Evolutionary conservation across 805 yeast genomes (phyloP).

Genomic region (Candida golubevii): DNA sequence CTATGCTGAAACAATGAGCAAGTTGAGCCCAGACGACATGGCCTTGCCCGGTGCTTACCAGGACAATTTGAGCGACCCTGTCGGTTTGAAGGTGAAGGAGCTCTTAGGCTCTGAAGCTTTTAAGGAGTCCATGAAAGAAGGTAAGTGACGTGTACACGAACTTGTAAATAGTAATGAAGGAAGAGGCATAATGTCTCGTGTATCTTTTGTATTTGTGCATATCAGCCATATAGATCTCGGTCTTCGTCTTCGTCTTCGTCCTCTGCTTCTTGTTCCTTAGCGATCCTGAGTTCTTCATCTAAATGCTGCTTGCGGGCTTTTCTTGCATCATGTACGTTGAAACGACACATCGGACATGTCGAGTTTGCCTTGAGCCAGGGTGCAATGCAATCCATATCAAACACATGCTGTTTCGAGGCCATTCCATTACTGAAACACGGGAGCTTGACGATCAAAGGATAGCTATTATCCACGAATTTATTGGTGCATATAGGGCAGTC

Average conservation of each 20-base stretch:
- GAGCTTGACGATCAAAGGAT: constrained; percentile 74
- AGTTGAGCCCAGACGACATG: constrained; percentile 24
- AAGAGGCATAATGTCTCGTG: neutral
- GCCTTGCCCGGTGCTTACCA: constrained; percentile 31
- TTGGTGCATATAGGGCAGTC: constrained; percentile 84
- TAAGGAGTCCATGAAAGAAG: constrained; percentile 44
- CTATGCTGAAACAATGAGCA: constrained; percentile 32
- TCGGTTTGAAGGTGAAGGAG: constrained; percentile 65
- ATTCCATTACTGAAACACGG: constrained; percentile 50
- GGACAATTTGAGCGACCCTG: constrained; percentile 37
- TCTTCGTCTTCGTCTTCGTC: constrained; percentile 29
- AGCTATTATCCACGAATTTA: constrained; percentile 63
- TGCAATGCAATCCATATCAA: constrained; percentile 85
- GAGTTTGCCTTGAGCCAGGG: constrained; percentile 78
- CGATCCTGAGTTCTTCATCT: constrained; percentile 30
- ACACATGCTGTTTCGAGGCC: constrained; percentile 50
- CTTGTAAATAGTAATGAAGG: constrained; percentile 10
- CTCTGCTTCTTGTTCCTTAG: constrained; percentile 46
- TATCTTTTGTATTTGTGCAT: too few relatives aligned
- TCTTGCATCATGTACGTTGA: constrained; percentile 50
- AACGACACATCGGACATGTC: constrained; percentile 86
- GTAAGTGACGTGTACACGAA: constrained; percentile 3
- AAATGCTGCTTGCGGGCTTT: constrained; percentile 27
- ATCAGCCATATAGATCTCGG: constrained; percentile 75
- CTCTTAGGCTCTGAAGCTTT: constrained; percentile 69